Base-by-base conservation (phyloP, 2,329 filamentous ascomycete species). In the Hymenoscyphus fructigenus region DNA sequence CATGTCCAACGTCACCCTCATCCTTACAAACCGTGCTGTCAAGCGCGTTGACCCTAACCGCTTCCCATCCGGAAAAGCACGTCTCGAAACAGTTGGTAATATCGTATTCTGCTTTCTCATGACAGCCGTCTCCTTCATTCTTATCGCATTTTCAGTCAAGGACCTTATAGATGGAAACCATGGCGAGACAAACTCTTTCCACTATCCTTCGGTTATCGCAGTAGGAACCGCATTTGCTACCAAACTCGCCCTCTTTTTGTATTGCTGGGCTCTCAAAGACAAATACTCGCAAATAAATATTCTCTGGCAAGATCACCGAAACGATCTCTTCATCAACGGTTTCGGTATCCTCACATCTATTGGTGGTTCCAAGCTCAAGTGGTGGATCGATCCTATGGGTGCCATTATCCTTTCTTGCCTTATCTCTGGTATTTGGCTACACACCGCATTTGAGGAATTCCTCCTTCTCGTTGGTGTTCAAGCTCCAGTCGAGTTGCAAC, bases 71-170 rank as follows among this genome's bases (percentile, higher is more conserved):
- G 94, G 94, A 68, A 97, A 97, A 77, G 93, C 93, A 5, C 89
- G 95, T 34, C 91, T 99, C 67, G 94, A 98, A 79, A 98, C 93
- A 0, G 91, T 93, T 0, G 95, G 95, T 61, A 99, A 98, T 75
- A 97, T 98, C 69, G 88, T 90, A 66, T 99, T 99, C 78, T 97
- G 93, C 79, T 96, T 96, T 78, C 83, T 99, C 72, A 98, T 99
- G 95, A 93, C 89, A 23, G 83, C 92, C 10, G 94, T 98, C 7
- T 97, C 93, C 0, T 83, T 96, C 69, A 92, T 98, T 74, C 87
- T 99, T 63, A 95, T 99, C 72, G 92, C 94, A 26, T 92, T 97
- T 76, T 93, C 93, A 0, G 83, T 87, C 32, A 85, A 88, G 63
- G 89, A 96, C 64, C 82, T 98, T 1, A 82, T 80, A 0, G 78